phyloP scores from a whole-genome alignment of 805 yeast species.

The Candida hispaniensis region DNA sequence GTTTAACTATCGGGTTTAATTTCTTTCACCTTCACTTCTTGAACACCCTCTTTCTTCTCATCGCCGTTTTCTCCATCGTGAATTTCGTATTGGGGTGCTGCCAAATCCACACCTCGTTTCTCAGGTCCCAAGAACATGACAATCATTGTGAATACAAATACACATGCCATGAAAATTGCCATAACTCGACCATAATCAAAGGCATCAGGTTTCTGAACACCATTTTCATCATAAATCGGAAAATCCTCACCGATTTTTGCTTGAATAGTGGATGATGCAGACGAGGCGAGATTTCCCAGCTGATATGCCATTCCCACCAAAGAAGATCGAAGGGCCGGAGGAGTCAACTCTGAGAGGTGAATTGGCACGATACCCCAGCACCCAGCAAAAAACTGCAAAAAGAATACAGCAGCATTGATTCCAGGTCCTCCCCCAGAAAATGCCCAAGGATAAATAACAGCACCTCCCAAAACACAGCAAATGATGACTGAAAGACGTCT shows the following conservation, averaged over 20 bases:
- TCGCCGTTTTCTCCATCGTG: conserved; percentile 2
- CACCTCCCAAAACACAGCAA: conserved; percentile 46
- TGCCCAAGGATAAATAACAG: conserved; percentile 53
- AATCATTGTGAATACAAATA: conserved; percentile 42
- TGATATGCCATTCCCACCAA: conserved; percentile 56
- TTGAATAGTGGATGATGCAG: conserved; percentile 64
- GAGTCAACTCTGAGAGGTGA: conserved; percentile 54
- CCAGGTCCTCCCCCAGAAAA: conserved; percentile 36
- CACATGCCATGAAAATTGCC: conserved; percentile 60
- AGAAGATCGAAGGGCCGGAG: conserved; percentile 52
- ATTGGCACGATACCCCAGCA: conserved; percentile 67
- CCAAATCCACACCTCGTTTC: conserved; percentile 24
- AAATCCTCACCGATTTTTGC: conserved; percentile 49
- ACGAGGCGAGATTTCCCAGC: conserved; percentile 60
- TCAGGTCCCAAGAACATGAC: conserved; percentile 50
- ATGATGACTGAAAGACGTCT: conserved; percentile 46
- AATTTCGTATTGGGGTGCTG: conserved; percentile 19
- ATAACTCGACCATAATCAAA: conserved; percentile 61
- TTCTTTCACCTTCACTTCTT: conserved; percentile 4
- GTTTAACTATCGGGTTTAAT: no score
- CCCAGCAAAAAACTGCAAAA: conserved; percentile 56
- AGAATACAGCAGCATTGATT: conserved; percentile 50
- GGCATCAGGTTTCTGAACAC: conserved; percentile 25
- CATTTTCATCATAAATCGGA: conserved; percentile 37
- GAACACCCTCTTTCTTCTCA: conserved; percentile 2